A percentile compares a stretch with the other conserved stretches of the same genome.
These are phyloP conservation scores for Apium graveolens DNA, from an alignment of 129 eudicot genomes.

Conservation along the genomic window DNA sequence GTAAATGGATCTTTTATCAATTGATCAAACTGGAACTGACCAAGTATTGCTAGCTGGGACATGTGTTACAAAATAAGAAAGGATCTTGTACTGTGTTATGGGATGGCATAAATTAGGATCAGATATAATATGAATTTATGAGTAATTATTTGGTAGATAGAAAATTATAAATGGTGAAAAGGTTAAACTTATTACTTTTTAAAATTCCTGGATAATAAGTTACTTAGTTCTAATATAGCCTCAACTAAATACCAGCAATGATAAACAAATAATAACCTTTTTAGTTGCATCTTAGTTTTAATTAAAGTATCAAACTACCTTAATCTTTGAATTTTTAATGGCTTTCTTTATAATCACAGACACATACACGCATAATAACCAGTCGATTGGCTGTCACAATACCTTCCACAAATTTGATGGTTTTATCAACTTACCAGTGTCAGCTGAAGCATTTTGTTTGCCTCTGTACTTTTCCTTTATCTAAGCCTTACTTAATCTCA, in stretches of 20 bases:
- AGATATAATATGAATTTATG: background rate
- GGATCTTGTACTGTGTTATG: background rate
- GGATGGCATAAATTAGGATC: background rate
- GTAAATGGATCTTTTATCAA: background rate
- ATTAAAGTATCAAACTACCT: background rate
- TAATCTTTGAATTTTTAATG: background rate
- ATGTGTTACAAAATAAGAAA: background rate
- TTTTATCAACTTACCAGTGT: background rate
- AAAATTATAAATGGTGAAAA: background rate
- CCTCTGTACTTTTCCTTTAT: background rate
- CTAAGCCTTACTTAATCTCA: background rate
- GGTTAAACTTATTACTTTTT: background rate
- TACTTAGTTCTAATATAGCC: background rate
- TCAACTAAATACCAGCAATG: background rate
- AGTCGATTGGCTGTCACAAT: background rate
- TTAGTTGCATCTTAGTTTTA: background rate
- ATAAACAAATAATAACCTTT: background rate
- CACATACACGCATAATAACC: background rate
- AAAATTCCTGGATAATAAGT: background rate
- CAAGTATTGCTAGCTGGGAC: background rate
- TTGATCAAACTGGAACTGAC: background rate
- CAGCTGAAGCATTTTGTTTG: background rate
- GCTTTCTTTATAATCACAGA: background rate
- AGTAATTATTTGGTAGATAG: background rate
- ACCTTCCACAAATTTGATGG: background rate